Base-by-base conservation (phyloP, 176 grass and related monocot genomes). In the Zoysia pacifica region DNA sequence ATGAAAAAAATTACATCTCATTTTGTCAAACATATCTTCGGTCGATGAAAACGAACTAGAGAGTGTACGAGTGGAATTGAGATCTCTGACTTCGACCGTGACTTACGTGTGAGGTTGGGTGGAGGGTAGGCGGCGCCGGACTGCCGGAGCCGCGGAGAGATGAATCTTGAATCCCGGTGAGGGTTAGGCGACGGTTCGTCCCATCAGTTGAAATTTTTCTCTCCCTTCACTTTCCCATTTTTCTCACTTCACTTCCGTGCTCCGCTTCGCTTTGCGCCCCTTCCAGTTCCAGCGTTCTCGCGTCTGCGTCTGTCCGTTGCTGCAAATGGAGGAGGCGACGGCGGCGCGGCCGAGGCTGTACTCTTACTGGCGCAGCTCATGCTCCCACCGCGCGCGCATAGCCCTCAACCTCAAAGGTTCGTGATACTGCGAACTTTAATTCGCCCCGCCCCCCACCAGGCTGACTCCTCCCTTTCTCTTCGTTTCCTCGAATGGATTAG, bases 331-430 rank as follows among this genome's bases (percentile, higher is more conserved):
- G 43, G 72, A 13, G 49, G 35, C 63, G 62, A 7, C 47, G 58
- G 2, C 11, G 38, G 56, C 48, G 50, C n/a, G 60, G 76, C 75
- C 53, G 19, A 75, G 6, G 16, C 65, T 93, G 14, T 88, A 91
- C 85, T 93, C 91, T 0, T 81, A 93, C 81, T 88, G 88, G 91
- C 81, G 73, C 14, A 91, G 82, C 45, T 91, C 91, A 2, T 91
- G 75, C 70, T 75, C 88, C 64, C 91, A 91, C 69, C 88, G 91
- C 15, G 81, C n/a, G 64, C 88, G 91, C 44, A 91, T 91, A 79
- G 78, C 83, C 9, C 91, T 93, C 79, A 88, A 86, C 53, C 74
- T 93, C 85, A 93, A 93, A 93, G 88, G 91, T 88, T 5, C 63
- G 44, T 48, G 50, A 52, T 58, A 49, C n/a, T 19, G 2, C 38